A percentile compares a stretch with the other conserved stretches of the same genome.
These are phyloP conservation scores for Hsuehochloa calcarea DNA, from an alignment of 176 grass and related monocot species.

Conservation along the genomic window DNA sequence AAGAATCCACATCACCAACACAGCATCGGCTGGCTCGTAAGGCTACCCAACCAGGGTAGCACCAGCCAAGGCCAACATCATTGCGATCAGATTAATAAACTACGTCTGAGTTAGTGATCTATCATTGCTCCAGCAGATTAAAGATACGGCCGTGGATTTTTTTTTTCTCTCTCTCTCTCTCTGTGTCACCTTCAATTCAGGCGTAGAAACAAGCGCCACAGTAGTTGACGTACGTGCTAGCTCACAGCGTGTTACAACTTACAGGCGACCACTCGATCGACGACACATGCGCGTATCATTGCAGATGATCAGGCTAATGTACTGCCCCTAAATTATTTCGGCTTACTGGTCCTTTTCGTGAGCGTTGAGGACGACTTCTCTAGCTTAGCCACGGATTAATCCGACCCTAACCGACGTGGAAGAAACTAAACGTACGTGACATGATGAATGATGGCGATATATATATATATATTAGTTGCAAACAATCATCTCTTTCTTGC, in stretches of 20 bases:
- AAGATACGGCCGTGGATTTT: background rate
- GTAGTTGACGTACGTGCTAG: background rate
- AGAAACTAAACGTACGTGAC: background rate
- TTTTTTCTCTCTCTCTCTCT: too few species aligned
- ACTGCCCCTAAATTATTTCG: background rate
- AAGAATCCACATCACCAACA: background rate
- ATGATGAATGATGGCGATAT: background rate
- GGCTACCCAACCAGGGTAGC: background rate
- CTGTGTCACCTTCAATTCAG: too few species aligned
- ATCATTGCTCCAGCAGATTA: constrained; percentile 22
- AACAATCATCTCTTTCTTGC: too few species aligned
- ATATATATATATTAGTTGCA: too few species aligned
- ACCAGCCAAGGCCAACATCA: constrained; percentile 3
- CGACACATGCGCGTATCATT: background rate
- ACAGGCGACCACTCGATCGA: background rate
- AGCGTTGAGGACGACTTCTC: background rate
- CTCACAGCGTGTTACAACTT: background rate
- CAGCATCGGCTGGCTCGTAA: background rate
- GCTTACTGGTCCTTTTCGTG: background rate
- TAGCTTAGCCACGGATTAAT: background rate
- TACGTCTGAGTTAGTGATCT: background rate
- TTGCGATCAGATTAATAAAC: background rate
- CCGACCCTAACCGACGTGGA: background rate
- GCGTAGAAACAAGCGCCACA: background rate
- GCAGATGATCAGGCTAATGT: background rate